Conservation (phyloP, 2,329 filamentous ascomycete genomes). For the Fusarium sp. region DNA sequence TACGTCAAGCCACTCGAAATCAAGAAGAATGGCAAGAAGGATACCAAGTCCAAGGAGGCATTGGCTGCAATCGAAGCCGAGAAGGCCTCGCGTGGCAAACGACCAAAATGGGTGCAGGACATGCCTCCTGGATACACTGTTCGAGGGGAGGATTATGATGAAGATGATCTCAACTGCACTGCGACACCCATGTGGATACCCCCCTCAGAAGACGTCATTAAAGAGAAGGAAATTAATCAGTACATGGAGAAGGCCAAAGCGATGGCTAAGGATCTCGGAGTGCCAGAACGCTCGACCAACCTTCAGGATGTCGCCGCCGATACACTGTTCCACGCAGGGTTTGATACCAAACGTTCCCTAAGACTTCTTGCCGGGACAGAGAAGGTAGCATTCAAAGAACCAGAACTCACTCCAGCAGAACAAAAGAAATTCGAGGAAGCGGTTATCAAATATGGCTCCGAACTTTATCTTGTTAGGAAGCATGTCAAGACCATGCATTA, state of each 20-base stretch:
- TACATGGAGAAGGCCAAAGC: conserved; percentile 80
- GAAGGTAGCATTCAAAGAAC: conserved; percentile 83
- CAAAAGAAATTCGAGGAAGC: conserved; percentile 93
- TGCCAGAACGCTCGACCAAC: conserved; percentile 84
- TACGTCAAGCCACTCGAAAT: conserved; percentile 89
- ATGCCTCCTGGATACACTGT: conserved; percentile 87
- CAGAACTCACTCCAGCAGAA: conserved; percentile 81
- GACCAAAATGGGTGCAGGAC: conserved; percentile 94
- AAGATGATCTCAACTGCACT: conserved; percentile 81
- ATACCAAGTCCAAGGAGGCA: conserved; percentile 84
- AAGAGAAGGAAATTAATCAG: conserved; percentile 74
- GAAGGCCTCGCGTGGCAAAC: conserved; percentile 80
- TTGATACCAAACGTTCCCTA: conserved; percentile 78
- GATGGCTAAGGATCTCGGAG: conserved; percentile 75
- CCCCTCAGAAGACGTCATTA: conserved; percentile 66
- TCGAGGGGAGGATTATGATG: conserved; percentile 81
- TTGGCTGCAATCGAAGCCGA: conserved; percentile 85
- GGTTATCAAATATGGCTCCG: conserved; percentile 90
- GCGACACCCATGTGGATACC: conserved; percentile 84
- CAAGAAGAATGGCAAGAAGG: conserved; percentile 85
- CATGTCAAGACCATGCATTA: conserved; percentile 87
- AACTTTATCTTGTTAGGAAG: conserved; percentile 84
- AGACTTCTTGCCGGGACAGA: conserved; percentile 77
- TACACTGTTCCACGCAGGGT: conserved; percentile 78
- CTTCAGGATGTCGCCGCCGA: conserved; percentile 86